phyloP scores from a whole-genome alignment of 2,329 filamentous ascomycete species.

The Neonectria neomacrospora region DNA sequence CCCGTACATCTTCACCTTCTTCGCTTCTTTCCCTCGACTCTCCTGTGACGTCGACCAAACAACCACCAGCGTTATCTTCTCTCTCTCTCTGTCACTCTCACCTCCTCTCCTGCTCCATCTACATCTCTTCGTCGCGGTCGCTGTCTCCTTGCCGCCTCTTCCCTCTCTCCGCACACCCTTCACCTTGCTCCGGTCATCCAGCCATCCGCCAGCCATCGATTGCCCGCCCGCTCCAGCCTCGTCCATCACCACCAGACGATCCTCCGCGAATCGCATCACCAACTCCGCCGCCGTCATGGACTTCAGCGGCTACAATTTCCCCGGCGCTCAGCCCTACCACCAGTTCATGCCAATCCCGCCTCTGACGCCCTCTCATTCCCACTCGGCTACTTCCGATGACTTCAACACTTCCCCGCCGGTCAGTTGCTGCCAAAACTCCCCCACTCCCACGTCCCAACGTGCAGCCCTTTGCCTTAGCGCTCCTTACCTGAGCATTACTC shows the following conservation, averaged over 20 bases:
- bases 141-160: background rate
- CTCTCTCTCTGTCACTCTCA: background rate
- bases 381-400: constrained; percentile 65
- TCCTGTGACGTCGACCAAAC: constrained; percentile 1
- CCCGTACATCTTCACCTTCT: background rate
- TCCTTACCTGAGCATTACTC: constrained; percentile 52
- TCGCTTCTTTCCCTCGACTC: constrained; percentile 1
- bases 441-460: constrained; percentile 36
- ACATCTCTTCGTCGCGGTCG: background rate
- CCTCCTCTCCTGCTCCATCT: background rate
- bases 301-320: constrained; percentile 61
- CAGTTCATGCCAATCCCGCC: constrained; percentile 65
- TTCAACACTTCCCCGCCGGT: constrained; percentile 67
- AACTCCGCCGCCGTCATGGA: constrained; percentile 56
- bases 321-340: constrained; percentile 62
- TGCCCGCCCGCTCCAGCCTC: constrained; percentile 17
- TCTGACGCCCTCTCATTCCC: constrained; percentile 66
- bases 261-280: constrained; percentile 1
- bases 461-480: constrained; percentile 45
- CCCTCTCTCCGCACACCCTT: background rate
- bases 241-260: constrained; percentile 2
- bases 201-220: constrained; percentile 10
- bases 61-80: background rate
- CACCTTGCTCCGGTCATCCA: constrained; percentile 4
- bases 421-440: constrained; percentile 49